These are phyloP conservation scores for Phytopythium vexans DNA, from an alignment of 352 stramenopile species.

Conservation along the genomic window DNA sequence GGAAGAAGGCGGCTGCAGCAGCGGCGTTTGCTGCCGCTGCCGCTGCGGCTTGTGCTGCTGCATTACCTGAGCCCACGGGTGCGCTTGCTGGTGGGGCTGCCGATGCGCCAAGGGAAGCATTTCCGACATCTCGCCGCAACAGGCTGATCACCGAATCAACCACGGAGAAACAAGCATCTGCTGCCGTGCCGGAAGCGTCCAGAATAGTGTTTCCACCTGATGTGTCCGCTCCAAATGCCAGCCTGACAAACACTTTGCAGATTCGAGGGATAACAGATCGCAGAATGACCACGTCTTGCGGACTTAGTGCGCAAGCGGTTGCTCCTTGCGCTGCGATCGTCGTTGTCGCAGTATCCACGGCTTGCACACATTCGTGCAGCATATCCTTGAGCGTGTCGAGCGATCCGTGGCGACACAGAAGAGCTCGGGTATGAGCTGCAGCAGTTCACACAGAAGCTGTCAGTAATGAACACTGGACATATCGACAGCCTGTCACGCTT, in stretches of 20 bases:
- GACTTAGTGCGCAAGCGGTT: slow-evolving; percentile 13
- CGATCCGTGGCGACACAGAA: neutral
- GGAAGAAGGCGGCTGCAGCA: slow-evolving; percentile 18
- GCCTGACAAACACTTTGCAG: too few species aligned
- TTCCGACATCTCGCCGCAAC: too few species aligned
- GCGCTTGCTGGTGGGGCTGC: slow-evolving; percentile 3
- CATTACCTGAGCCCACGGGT: slow-evolving; percentile 4
- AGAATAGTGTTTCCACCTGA: too few species aligned
- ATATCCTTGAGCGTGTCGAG: slow-evolving; percentile 1
- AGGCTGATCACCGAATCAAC: too few species aligned
- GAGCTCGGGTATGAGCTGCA: neutral
- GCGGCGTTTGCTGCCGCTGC: slow-evolving; percentile 18
- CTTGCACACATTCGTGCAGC: neutral
- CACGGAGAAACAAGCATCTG: too few species aligned
- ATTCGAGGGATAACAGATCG: too few species aligned
- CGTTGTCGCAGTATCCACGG: neutral
- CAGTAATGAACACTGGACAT: neutral
- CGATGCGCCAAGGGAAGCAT: too few species aligned
- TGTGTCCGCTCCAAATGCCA: too few species aligned
- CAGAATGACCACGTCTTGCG: neutral
- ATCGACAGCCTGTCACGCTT: neutral
- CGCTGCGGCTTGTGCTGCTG: slow-evolving; percentile 17
- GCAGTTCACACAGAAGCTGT: neutral
- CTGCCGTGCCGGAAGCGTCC: too few species aligned
- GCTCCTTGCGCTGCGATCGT: neutral